Evolutionary conservation across 75 land plant species (phyloP).

Genomic region (Pinus albicaulis): DNA sequence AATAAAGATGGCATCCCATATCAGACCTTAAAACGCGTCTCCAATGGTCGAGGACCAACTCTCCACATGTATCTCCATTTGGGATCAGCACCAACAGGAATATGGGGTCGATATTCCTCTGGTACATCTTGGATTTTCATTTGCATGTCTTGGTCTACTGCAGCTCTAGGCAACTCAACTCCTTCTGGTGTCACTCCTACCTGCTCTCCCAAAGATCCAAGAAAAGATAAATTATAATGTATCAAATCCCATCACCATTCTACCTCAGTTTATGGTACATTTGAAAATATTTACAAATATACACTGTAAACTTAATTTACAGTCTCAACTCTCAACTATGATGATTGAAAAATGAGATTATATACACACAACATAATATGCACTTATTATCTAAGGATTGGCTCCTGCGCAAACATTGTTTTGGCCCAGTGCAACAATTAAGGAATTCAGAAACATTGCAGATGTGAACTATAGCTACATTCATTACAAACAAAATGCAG

Average conservation of each 20-base stretch:
- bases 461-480: background rate
- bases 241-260: background rate
- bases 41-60: conserved; percentile 84
- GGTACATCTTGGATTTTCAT: conserved; percentile 53
- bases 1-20: background rate
- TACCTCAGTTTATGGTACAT: background rate
- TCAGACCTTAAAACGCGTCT: conserved; percentile 77
- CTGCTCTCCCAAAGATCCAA: conserved; percentile 25
- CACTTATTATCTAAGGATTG: background rate
- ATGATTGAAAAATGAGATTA: background rate
- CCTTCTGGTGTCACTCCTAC: conserved; percentile 99
- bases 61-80: conserved; percentile 99
- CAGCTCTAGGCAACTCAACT: conserved; percentile 84
- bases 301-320: background rate
- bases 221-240: background rate
- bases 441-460: background rate
- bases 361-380: background rate
- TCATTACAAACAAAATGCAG: background rate
- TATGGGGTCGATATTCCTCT: conserved; percentile 51
- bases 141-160: conserved; percentile 79
- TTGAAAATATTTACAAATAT: background rate
- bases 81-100: conserved; percentile 83
- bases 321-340: background rate
- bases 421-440: background rate
- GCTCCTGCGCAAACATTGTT: background rate